These are phyloP conservation scores for Prunella vulgaris DNA, from an alignment of 257 asterid genomes.

Conservation along the genomic window DNA sequence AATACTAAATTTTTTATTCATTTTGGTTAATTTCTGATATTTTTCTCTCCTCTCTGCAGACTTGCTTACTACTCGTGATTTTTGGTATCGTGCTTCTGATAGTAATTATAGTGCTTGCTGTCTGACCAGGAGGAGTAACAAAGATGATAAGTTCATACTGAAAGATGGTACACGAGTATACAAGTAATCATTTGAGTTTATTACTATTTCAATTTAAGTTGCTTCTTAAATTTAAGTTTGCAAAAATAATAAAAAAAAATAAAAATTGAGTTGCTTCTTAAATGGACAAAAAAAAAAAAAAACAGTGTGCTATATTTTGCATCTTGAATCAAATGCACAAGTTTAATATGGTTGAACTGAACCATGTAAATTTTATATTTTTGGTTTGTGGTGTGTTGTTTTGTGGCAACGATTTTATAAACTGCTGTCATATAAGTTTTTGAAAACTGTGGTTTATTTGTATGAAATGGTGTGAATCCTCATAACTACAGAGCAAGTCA, in stretches of 20 bases:
- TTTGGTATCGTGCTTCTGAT: constrained; percentile 80
- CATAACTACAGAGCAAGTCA: too few species aligned
- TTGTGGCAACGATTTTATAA: too few species aligned
- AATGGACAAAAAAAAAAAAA: neutral
- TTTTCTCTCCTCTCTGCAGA: constrained; percentile 39
- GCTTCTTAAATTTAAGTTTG: neutral
- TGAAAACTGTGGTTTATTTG: too few species aligned
- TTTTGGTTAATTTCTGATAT: neutral
- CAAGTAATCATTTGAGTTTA: neutral
- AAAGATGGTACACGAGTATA: constrained; percentile 12
- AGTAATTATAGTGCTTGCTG: constrained; percentile 69
- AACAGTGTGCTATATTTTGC: too few species aligned
- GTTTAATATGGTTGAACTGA: too few species aligned
- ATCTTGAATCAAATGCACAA: too few species aligned
- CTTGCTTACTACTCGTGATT: constrained; percentile 84
- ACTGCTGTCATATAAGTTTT: too few species aligned
- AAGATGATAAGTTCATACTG: neutral
- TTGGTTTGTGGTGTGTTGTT: too few species aligned
- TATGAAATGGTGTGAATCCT: too few species aligned
- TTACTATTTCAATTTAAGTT: constrained; percentile 9
- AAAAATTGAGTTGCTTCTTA: neutral
- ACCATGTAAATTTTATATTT: too few species aligned
- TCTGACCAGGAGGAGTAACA: constrained; percentile 30
- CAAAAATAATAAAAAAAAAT: too few species aligned
- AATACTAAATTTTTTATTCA: too few species aligned